Evolutionary conservation across 305 asterid genomes (phyloP).

Genomic region (Solanum hybrid): DNA sequence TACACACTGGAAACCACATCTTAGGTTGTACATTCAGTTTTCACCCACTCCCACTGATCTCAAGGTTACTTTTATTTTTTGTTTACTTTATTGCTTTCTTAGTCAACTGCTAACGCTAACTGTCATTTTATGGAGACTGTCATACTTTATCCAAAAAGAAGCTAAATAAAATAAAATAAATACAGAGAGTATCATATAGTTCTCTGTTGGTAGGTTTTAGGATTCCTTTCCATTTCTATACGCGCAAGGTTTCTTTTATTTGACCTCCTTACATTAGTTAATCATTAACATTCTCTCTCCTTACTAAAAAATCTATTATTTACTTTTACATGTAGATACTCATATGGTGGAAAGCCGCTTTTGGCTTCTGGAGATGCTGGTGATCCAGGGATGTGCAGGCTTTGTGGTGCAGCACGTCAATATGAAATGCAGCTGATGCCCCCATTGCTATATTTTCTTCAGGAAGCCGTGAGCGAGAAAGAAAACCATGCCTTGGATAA

Average conservation of each 20-base stretch:
- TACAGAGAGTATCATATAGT: background rate
- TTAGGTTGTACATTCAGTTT: background rate
- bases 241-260: background rate
- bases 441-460: constrained; percentile 66
- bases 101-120: background rate
- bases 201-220: background rate
- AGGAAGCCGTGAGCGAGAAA: constrained; percentile 40
- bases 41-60: background rate
- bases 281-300: background rate
- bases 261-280: background rate
- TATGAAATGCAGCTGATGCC: constrained; percentile 93
- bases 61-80: background rate
- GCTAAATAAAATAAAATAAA: background rate
- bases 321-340: constrained; percentile 37
- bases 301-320: background rate
- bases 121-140: background rate
- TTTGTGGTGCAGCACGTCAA: constrained; percentile 62
- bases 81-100: background rate
- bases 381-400: constrained; percentile 44
- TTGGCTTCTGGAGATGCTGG: constrained; percentile 40
- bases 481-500: constrained; percentile 39
- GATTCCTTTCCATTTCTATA: background rate
- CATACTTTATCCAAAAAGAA: background rate
- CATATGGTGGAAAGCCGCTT: constrained; percentile 66
- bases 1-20: background rate